Conservation (phyloP, 331 rosid species). For the Telfairia occidentalis region DNA sequence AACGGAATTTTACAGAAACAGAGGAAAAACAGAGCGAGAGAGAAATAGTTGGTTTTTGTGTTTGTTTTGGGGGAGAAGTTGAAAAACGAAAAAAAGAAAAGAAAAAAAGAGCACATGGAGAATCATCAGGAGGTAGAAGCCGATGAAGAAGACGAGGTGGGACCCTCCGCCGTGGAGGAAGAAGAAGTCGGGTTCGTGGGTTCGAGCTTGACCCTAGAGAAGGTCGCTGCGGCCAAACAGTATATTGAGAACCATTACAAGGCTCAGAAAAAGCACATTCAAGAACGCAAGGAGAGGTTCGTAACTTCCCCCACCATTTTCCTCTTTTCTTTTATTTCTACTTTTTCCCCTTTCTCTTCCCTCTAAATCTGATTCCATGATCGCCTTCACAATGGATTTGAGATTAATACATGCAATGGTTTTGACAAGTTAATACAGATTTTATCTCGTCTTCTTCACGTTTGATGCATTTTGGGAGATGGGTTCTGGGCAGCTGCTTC, state of each 20-base stretch:
- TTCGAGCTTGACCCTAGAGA: slow-evolving; percentile 77
- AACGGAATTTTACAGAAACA: slow-evolving; percentile 11
- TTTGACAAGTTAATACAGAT: neutral
- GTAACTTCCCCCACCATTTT: neutral
- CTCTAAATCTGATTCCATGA: neutral
- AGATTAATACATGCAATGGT: neutral
- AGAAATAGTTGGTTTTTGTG: neutral
- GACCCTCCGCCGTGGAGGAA: slow-evolving; percentile 24
- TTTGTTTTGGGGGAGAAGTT: too few relatives aligned
- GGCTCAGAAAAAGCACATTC: slow-evolving; percentile 60
- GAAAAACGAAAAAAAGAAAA: neutral
- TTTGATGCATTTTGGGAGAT: neutral
- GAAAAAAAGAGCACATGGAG: slow-evolving; percentile 25
- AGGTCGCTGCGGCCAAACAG: slow-evolving; percentile 82
- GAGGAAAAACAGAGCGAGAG: too few relatives aligned
- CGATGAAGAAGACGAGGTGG: slow-evolving; percentile 16
- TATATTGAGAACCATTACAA: slow-evolving; percentile 75
- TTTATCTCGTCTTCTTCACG: neutral
- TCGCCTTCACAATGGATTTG: neutral
- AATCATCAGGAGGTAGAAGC: slow-evolving; percentile 13
- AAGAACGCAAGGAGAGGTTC: slow-evolving; percentile 71
- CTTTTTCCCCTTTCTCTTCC: too few relatives aligned
- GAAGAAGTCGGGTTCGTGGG: slow-evolving; percentile 31
- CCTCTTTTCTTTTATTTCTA: too few relatives aligned
- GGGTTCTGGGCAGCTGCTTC: neutral